Evolutionary conservation across 2,329 filamentous ascomycete genomes (phyloP), one percentile per base, ranked within the genome.

Genomic region (Gnomoniopsis smithogilvyi): DNA sequence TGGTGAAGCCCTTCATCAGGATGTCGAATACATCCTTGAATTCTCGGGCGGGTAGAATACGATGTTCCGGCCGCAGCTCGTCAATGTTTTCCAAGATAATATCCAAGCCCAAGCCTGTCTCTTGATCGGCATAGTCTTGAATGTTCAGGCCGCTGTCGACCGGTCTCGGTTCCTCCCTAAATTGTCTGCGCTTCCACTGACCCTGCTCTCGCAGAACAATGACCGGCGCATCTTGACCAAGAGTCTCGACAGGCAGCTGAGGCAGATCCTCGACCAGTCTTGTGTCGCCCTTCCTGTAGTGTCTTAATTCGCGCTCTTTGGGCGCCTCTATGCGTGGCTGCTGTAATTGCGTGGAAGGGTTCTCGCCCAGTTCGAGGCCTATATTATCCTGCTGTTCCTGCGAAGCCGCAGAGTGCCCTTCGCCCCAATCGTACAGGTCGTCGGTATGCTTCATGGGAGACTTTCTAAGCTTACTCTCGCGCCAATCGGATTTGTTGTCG

Each of bases 51-150:
- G 71, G 65, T 4, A 85, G 58, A 10, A 73, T 64, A 1, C 61
- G 72, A 24, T 72, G 72, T 6, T 74, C 72, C 1, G 82, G 83
- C 41, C 74, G 74, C 36, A 85, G 65, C 56, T 77, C 76, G 34
- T 83, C 71, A 19, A 86, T 77, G 59, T 81, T 79, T 3, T 69
- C 66, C 51, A 73, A 66, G 1, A 77, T 69, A 46, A 82, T 76
- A 19, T 74, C 68, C 2, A 53, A 2, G 14, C 56, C 51, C 34
- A 43, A n/a, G 17, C 70, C 66, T 3, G 63, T 62, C 2, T 61
- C 64, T 33, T 72, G 65, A 11, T 66, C 64, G 11, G 56, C 17
- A 11, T 46, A 22, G 14, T 62, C 60, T 52, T 51, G 53, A 1
- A 60, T 8, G 6, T 11, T 45, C 24, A 60, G 7, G 54, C 19